Base-by-base conservation (phyloP, 768 basidiomycete species). In the Pisolithus tinctorius region DNA sequence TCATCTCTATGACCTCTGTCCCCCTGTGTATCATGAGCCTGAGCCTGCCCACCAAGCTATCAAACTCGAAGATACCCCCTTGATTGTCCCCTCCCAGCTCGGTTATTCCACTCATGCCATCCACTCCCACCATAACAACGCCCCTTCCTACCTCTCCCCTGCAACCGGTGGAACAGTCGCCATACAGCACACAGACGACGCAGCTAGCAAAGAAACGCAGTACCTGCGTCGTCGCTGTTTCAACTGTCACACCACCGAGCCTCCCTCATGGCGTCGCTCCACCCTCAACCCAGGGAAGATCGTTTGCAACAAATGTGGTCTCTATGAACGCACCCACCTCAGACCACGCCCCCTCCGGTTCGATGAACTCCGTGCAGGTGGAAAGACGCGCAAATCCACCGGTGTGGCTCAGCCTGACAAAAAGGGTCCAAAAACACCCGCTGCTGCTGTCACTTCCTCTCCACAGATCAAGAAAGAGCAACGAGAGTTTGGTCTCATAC, bases 181-280 rank as follows among this genome's bases (percentile, higher is more conserved):
- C 50, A 84, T 92, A 6, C 88, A 89, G 66, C 87, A 92, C 71
- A 93, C 90, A 0, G 90, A 93, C 70, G 90, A 93, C 63, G 90
- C 90, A 13, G 86, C 88, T 1, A 86, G 83, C 40, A 93, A 93
- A 69, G 90, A 93, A 67, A 93, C 90, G 0, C 90, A 93, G 70
- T 91, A 89, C 64, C 83, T 93, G 50, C 86, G 90, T 23, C 78
- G 90, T 37, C 77, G 88, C 8, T 93, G 90, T 71, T 88, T 86
- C 76, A 93, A 93, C 70, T 93, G 90, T 71, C 89, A 90, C 64
- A 90, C 90, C 17, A 93, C 90, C 2, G 90, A 93, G 64, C 90
- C 90, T 0, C 90, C 90, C 6, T 84, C 81, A 25, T 93, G 90
- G 90, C 84, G 90, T 49, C 81, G 90, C 42, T 85, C 82, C 29